Evolutionary conservation across 1,284 basidiomycete species (phyloP).

Genomic region (Xerocomus alliaceus): DNA sequence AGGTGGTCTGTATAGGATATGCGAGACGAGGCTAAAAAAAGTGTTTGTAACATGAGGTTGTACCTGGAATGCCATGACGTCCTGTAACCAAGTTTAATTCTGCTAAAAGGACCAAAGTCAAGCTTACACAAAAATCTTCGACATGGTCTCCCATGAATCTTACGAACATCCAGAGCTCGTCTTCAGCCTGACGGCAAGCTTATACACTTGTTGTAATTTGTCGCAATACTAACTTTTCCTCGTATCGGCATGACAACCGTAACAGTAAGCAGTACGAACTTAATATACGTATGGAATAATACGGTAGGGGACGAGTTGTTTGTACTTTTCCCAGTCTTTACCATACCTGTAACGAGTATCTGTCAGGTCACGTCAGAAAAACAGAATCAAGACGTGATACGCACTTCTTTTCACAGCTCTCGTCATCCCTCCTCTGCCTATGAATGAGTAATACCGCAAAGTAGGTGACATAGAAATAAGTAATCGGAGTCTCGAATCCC

Average conservation of each 20-base stretch:
- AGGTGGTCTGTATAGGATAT: no score
- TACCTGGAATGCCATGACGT: no score
- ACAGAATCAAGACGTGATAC: conserved; percentile 22
- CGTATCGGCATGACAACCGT: not conserved
- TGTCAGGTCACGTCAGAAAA: not conserved
- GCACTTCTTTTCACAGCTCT: conserved; percentile 88
- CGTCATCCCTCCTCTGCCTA: conserved; percentile 90
- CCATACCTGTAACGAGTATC: conserved; percentile 60
- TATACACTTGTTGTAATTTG: not conserved
- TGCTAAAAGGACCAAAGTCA: not conserved
- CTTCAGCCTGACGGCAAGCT: not conserved
- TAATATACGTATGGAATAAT: conserved; percentile 90
- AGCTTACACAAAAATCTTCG: not conserved
- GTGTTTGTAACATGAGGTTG: no score
- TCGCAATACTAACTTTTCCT: not conserved
- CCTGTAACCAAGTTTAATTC: no score
- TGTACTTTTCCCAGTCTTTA: conserved; percentile 90
- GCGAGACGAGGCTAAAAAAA: no score
- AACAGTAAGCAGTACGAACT: not conserved
- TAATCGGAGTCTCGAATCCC: conserved; percentile 89
- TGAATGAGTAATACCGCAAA: conserved; percentile 92
- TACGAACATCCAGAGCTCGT: not conserved
- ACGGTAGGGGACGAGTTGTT: conserved; percentile 81
- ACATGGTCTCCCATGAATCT: not conserved
- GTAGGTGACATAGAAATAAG: conserved; percentile 94